Evolutionary conservation across 805 yeast species (phyloP), one percentile per base, ranked within the genome.

Genomic region (Lipomyces yamadae): DNA sequence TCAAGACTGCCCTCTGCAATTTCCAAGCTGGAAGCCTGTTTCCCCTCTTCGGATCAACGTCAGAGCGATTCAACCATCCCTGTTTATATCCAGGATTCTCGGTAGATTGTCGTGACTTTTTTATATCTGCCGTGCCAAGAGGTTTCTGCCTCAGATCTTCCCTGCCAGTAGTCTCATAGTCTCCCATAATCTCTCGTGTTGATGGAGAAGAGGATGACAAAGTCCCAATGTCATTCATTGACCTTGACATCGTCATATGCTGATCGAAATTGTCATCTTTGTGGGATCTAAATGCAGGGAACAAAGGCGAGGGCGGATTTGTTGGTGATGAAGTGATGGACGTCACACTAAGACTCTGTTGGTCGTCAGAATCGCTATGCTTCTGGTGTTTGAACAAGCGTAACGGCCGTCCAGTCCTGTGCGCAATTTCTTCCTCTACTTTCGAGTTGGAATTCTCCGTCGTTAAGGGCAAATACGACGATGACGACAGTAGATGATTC

Each of bases 1-100:
- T 85, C 65, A 92, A 78, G 73, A 87, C 91, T 0, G 89, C 92
- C 60, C 88, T 81, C 64, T 81, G 85, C 39, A 91, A 76, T 66
- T 83, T 78, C 79, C 76, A 83, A 71, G 66, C 63, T 4, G 66
- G 64, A 29, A 33, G 62, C 15, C 39, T 50, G 29, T 45, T 33
- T 11, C 8, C 15, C n/a, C n/a, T 32, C 24, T 45, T 30, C 1
- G 61, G 33, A 15, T 64, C 66, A 11, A 24, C 13, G 5, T 64
- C 67, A 11, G 71, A 58, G 68, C 81, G 82, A 73, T 88, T 88
- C 18, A 88, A 70, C 91, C 91, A 88, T 4, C 88, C 88, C 0
- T 80, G 78, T 75, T 85, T 87, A 24, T 13, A 52, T 52, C 52
- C 34, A 15, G 48, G 18, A 13, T 6, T 8, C 5, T 39, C n/a